phyloP scores from a whole-genome alignment of 106 monocot genomes.

The Dioscorea zingiberensis region DNA sequence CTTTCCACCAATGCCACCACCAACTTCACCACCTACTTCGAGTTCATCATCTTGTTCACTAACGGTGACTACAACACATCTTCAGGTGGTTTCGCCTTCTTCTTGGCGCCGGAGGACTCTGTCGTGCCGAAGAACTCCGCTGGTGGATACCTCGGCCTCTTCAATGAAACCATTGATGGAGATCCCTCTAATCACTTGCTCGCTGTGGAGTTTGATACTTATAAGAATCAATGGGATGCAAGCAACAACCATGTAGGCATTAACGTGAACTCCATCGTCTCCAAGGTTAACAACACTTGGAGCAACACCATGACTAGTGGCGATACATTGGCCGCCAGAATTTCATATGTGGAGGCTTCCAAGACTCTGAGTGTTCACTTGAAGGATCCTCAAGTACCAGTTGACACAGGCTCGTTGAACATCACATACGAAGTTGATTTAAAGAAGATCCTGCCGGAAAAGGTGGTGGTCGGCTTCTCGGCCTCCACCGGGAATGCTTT shows the following conservation, averaged over 20 bases:
- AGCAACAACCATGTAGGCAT: slow-evolving; percentile 21
- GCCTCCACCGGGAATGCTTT: not conserved
- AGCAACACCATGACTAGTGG: not conserved
- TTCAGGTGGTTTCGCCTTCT: slow-evolving; percentile 7
- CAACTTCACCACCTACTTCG: slow-evolving; percentile 11
- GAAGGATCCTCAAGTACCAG: not conserved
- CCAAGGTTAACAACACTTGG: not conserved
- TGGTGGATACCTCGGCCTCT: slow-evolving; percentile 21
- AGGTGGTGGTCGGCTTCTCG: slow-evolving; percentile 22
- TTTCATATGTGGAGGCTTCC: slow-evolving; percentile 4
- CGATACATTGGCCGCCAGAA: not conserved
- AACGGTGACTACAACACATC: not conserved
- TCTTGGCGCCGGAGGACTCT: slow-evolving; percentile 2
- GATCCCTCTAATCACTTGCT: not conserved
- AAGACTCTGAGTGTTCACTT: not conserved
- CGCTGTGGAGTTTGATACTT: slow-evolving; percentile 41
- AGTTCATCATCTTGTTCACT: slow-evolving; percentile 5
- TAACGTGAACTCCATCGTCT: slow-evolving; percentile 19
- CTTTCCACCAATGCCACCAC: not conserved
- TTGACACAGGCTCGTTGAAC: not conserved
- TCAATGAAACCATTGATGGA: not conserved
- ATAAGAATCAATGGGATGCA: slow-evolving; percentile 6
- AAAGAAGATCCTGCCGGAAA: slow-evolving; percentile 1
- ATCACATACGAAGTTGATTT: slow-evolving; percentile 5
- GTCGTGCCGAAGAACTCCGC: not conserved